Base-by-base conservation (phyloP, 805 yeast species). In the Candida ascalaphidarum region DNA sequence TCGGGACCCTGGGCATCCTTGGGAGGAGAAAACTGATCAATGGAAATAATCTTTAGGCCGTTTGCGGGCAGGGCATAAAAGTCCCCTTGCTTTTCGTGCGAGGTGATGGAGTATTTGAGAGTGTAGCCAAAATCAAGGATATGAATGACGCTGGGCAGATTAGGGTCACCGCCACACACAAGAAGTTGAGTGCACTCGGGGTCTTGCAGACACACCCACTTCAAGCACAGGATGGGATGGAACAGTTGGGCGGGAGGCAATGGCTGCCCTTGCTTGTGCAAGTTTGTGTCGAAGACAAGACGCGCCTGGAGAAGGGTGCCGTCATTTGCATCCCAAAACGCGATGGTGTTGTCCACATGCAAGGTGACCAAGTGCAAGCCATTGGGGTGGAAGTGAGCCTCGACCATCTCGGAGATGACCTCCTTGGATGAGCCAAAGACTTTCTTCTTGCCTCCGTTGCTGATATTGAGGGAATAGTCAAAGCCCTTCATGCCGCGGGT, bases 261-360 rank as follows among this genome's bases (percentile, higher is more conserved):
- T 1, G 61, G 50, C 3, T 40, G 32, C 0, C 66, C 67, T 3
- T 80, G 77, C 13, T 53, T 46, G 43, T 83, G 78, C 7, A 85
- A 71, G 30, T 74, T 70, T 3, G 74, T 61, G 28, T 82, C 94
- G 35, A 69, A 68, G 4, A 80, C 35, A 1, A 82, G 69, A 40
- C 96, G 68, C 1, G 96, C 92, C 30, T 77, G 77, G 10, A 92
- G 60, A 24, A 75, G 55, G 11, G 73, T 71, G 1, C 94, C 96
- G 21, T 77, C 77, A 18, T 75, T 67, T 1, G 84, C 81, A 52
- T 92, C 98, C 96, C 97, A 92, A 46, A 92, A 92, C 2, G 75
- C 95, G 21, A 92, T 44, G 0, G 94, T 71, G 30, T 89, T 89
- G 45, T 88, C 95, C 14, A 62, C 76, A 51, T 89, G 94, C 2